Base-by-base conservation (phyloP, 2,329 filamentous ascomycete genomes). In the Rhinocladiella similis region DNA sequence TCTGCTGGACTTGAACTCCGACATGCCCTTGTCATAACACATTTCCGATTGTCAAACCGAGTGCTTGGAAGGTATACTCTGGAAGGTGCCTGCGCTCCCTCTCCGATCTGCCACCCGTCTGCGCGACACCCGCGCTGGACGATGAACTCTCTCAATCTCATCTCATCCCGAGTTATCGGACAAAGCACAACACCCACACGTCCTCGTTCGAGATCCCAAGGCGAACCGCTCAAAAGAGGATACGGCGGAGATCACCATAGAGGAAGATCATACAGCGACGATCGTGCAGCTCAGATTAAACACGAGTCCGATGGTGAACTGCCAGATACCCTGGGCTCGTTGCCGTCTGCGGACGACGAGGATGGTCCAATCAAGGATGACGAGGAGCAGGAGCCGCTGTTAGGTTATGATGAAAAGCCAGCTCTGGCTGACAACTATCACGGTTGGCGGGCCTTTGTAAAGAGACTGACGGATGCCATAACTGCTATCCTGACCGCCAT, bases 71-170 rank as follows among this genome's bases (percentile, higher is more conserved):
- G 29, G 25, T 42, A 25, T 33, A 33, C 3, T 35, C 27, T 43
- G 12, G 38, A 38, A 33, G 36, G 20, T 48, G 35, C 33, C 39
- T 38, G 51, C 47, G 22, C 35, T 50, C 47, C 9, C 51, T 41
- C 43, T 38, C 16, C 18, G 35, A 35, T 19, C 38, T 14, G n/a
- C 29, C 36, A 22, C 19, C 38, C 52, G 16, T 13, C 42, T 35
- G 53, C 55, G 50, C 47, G 29, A 50, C 43, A 41, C 29, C 51
- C 50, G 47, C 45, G 29, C 47, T 18, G 53, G 48, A 62, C 46
- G 42, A 97, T 97, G 93, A 97, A 97, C 86, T 96, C 92, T 69
- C 81, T 96, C 80, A 96, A 94, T 78, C 90, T 96, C 73, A 85
- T 97, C 73, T 94, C 91, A 69, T 86, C 90, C 72, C 87, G 89